A percentile compares a stretch with the other conserved stretches of the same genome.
Evolutionary conservation across 1,284 basidiomycete genomes (phyloP).

Genomic region (Vanrija sp.): DNA sequence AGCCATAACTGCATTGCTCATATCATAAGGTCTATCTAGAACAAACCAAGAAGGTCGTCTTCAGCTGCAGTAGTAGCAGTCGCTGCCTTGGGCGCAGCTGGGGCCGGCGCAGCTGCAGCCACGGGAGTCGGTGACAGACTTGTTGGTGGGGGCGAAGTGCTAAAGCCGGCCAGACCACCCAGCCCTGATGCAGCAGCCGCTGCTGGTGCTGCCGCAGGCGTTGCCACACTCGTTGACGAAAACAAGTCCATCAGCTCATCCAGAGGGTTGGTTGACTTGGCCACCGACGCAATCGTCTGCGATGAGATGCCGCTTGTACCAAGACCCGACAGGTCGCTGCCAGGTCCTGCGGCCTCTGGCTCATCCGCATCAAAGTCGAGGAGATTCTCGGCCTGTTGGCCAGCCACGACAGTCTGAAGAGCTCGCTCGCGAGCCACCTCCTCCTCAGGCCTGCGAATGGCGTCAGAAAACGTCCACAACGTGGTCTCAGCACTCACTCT

Average conservation of each 20-base stretch:
- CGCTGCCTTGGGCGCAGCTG: not conserved
- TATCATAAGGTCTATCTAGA: conserved; percentile 27
- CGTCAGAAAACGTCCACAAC: not conserved
- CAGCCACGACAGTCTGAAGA: conserved; percentile 78
- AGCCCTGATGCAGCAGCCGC: conserved; percentile 5
- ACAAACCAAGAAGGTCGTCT: conserved; percentile 48
- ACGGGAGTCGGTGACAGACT: conserved; percentile 1
- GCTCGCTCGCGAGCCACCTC: conserved; percentile 70
- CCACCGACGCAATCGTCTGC: conserved; percentile 34
- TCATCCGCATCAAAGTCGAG: conserved; percentile 81
- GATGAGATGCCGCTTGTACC: conserved; percentile 22
- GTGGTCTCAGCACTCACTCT: conserved; percentile 55
- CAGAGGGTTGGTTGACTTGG: conserved; percentile 65
- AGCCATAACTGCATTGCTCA: no score
- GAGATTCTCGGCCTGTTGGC: conserved; percentile 90
- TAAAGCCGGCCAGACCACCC: conserved; percentile 3
- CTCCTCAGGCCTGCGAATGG: conserved; percentile 55
- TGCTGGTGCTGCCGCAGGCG: conserved; percentile 14
- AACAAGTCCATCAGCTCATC: conserved; percentile 89
- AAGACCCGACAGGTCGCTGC: conserved; percentile 35
- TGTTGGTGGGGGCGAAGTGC: conserved; percentile 6
- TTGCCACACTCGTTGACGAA: conserved; percentile 55
- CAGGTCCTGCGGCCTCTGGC: conserved; percentile 40
- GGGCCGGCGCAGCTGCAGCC: conserved; percentile 5
- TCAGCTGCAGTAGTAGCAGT: conserved; percentile 17